These are phyloP conservation scores for Cryptococcus sp. DNA, from an alignment of 1,284 basidiomycete species.

Conservation along the genomic window DNA sequence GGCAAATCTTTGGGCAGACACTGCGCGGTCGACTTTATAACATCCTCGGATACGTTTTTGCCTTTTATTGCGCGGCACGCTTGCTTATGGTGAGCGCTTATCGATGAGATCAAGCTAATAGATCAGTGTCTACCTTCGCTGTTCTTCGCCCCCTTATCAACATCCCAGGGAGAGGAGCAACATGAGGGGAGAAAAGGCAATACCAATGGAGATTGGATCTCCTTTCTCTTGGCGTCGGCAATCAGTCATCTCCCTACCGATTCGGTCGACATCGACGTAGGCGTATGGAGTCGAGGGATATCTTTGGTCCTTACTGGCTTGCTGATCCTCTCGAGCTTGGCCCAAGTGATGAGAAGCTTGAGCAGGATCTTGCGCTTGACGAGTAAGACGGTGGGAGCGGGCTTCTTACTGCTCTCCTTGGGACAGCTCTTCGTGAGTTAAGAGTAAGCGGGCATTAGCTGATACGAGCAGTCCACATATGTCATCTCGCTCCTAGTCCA, in stretches of 20 bases:
- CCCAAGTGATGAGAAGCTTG: constrained; percentile 51
- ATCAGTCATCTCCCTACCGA: constrained; percentile 45
- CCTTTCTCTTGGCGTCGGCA: constrained; percentile 48
- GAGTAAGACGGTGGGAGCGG: constrained; percentile 50
- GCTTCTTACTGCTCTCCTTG: constrained; percentile 49
- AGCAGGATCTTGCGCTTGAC: constrained; percentile 48
- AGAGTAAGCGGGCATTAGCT: neutral
- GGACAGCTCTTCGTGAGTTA: constrained; percentile 51
- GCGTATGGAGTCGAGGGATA: constrained; percentile 46
- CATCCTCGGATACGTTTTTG: constrained; percentile 48
- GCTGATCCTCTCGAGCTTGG: constrained; percentile 46
- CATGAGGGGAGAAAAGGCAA: constrained; percentile 37
- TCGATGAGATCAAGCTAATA: neutral
- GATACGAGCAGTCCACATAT: constrained; percentile 45
- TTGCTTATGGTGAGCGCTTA: constrained; percentile 42
- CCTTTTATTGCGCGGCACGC: constrained; percentile 50
- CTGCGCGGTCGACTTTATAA: constrained; percentile 44
- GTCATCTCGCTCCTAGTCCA: constrained; percentile 53
- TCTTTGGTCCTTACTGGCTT: constrained; percentile 50
- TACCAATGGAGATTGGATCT: constrained; percentile 54
- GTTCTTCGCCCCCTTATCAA: constrained; percentile 39
- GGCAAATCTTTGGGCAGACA: constrained; percentile 48
- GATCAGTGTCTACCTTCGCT: constrained; percentile 47
- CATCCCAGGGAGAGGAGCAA: constrained; percentile 23
- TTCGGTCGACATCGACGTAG: constrained; percentile 45